Evolutionary conservation across 495 filamentous ascomycete genomes (phyloP), one percentile per base, ranked within the genome.

Genomic region (Pseudomonodictys pantanalensis): DNA sequence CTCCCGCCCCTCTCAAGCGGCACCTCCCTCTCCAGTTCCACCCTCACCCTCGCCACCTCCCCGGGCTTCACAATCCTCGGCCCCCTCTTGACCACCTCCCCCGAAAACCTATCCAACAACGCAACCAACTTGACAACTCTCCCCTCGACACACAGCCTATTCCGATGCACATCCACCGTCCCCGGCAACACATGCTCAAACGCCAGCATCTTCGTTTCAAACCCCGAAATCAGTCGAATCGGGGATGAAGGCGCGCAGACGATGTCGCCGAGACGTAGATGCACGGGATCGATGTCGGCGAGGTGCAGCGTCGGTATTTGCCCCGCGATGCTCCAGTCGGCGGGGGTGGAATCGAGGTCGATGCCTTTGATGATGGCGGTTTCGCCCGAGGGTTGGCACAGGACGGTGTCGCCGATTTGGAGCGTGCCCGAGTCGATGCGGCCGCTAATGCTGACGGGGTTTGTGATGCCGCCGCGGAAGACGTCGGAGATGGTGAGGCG

Each of bases 321-420:
- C 12, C 95, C 92, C 1, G 92, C 93, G n/a, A 97, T 91, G 3
- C 91, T 93, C 91, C 91, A 98, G 56, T 96, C 90, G 10, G 73
- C 78, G 2, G 81, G 72, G 38, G 87, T 84, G 20, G 82, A 79
- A 61, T 92, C 86, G 17, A 90, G 80, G 61, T 91, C 86, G 17
- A 98, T 67, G 10, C 79, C 86, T 68, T 88, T 93, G 67, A 97
- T 79, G 26, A 78, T 81, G 3, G 89, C 90, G 35, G 81, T 89
- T 68, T 96, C 89, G 3, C 81, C 81, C 45, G 86, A 86, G 0
- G 93, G 93, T 76, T 92, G 87, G 7, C 85, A 79, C 12, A 93
- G 69, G 12, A 98, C 75, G 1, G 79, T 79, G 67, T 97, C 93
- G 33, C 92, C 95, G 24, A 84, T 76, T 69, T 98, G 93, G 11